These are phyloP conservation scores for Barnettozyma siamensis DNA, from an alignment of 805 yeast species.

Conservation along the genomic window DNA sequence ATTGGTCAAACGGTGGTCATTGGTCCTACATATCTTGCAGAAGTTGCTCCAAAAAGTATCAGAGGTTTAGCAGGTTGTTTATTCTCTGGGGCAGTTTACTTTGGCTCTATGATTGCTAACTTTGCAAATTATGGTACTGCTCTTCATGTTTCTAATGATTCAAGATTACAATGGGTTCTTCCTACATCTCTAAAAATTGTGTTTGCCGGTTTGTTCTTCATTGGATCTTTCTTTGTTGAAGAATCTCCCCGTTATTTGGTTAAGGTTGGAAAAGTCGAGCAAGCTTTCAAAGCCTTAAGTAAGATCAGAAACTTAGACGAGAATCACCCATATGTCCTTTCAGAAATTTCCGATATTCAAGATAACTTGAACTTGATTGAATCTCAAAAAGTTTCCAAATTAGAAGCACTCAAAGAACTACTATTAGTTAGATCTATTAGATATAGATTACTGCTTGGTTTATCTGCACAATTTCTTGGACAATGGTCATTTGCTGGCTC, in stretches of 20 bases:
- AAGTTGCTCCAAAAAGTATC: conserved; percentile 45
- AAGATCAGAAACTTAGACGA: conserved; percentile 39
- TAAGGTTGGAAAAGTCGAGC: conserved; percentile 33
- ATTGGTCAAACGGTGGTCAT: conserved; percentile 53
- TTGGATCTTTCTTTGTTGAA: conserved; percentile 37
- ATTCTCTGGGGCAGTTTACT: conserved; percentile 53
- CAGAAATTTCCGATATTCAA: conserved; percentile 46
- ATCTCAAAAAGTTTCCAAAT: conserved; percentile 24
- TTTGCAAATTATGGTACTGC: conserved; percentile 49
- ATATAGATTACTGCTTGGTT: conserved; percentile 40
- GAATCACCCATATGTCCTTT: conserved; percentile 43
- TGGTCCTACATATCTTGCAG: conserved; percentile 51
- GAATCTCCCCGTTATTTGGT: conserved; percentile 47
- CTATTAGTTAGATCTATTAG: conserved; percentile 34
- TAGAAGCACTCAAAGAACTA: conserved; percentile 29
- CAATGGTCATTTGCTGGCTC: conserved; percentile 61
- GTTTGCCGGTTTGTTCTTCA: conserved; percentile 40
- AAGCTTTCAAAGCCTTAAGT: conserved; percentile 37
- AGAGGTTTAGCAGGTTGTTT: conserved; percentile 49
- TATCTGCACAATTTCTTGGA: conserved; percentile 40
- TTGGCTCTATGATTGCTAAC: conserved; percentile 46
- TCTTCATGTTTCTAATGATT: conserved; percentile 32
- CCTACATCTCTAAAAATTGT: conserved; percentile 46
- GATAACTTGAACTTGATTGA: conserved; percentile 31
- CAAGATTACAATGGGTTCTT: conserved; percentile 44